phyloP scores from a whole-genome alignment of 805 yeast genomes.

The Grigorovia yakushimaensis region DNA sequence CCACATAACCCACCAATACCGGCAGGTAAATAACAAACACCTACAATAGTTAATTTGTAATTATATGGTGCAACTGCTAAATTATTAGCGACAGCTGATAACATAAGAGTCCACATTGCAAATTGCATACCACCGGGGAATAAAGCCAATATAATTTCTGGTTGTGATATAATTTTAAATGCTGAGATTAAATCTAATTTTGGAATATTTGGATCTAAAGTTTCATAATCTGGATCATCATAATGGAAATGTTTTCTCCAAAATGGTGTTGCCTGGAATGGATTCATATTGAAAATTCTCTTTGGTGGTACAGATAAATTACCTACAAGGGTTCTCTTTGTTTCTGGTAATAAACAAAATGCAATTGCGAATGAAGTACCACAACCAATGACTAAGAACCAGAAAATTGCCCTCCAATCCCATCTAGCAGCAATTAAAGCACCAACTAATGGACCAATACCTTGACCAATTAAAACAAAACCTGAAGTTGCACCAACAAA shows the following conservation, averaged over 20 bases:
- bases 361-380: constrained; percentile 34
- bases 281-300: constrained; percentile 33
- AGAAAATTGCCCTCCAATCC: constrained; percentile 70
- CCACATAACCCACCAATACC: constrained; percentile 63
- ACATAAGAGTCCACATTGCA: constrained; percentile 59
- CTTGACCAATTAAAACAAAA: constrained; percentile 59
- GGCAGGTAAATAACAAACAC: constrained; percentile 62
- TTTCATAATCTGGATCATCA: constrained; percentile 24
- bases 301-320: constrained; percentile 57
- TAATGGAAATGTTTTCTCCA: constrained; percentile 18
- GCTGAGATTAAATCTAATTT: constrained; percentile 30
- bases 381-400: constrained; percentile 61
- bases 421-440: constrained; percentile 34
- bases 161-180: constrained; percentile 34
- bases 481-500: constrained; percentile 60
- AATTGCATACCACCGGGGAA: constrained; percentile 54
- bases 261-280: constrained; percentile 28
- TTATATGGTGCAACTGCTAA: constrained; percentile 39
- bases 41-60: constrained; percentile 47
- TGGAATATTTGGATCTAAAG: constrained; percentile 18
- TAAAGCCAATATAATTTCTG: constrained; percentile 41
- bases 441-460: constrained; percentile 62
- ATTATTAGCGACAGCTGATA: constrained; percentile 52
- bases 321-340: constrained; percentile 60
- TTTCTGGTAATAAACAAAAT: constrained; percentile 53